Conservation (phyloP, 768 basidiomycete genomes). For the Filobasidium wieringae region DNA sequence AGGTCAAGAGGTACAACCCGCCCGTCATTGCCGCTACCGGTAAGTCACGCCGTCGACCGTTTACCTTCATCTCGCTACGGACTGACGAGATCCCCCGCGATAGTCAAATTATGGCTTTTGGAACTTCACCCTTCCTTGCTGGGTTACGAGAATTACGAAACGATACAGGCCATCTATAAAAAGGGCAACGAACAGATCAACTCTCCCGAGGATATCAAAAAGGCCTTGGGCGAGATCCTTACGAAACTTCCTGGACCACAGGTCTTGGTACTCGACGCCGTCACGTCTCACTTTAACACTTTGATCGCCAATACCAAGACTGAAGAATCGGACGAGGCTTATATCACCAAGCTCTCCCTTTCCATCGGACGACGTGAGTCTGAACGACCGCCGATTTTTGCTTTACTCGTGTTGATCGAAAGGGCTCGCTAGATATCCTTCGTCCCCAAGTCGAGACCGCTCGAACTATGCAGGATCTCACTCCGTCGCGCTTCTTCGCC, state of each 20-base stretch:
- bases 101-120: conserved; percentile 75
- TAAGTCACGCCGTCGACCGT: background rate
- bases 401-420: background rate
- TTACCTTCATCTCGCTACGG: background rate
- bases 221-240: conserved; percentile 50
- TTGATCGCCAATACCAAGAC: conserved; percentile 55
- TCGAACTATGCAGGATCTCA: conserved; percentile 85
- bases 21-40: conserved; percentile 67
- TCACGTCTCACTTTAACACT: conserved; percentile 63
- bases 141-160: conserved; percentile 84
- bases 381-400: no score
- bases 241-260: conserved; percentile 65
- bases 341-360: conserved; percentile 72
- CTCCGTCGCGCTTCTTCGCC: conserved; percentile 64
- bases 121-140: conserved; percentile 79
- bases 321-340: conserved; percentile 67
- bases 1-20: conserved; percentile 63
- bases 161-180: conserved; percentile 69
- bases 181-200: conserved; percentile 47
- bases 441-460: conserved; percentile 72
- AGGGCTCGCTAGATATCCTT: conserved; percentile 51
- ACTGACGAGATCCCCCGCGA: background rate
- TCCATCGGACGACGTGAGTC: conserved; percentile 72
- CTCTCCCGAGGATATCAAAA: conserved; percentile 47
- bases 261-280: conserved; percentile 62